Base-by-base conservation (phyloP, 2,329 filamentous ascomycete species). In the Fusarium aywerte region DNA sequence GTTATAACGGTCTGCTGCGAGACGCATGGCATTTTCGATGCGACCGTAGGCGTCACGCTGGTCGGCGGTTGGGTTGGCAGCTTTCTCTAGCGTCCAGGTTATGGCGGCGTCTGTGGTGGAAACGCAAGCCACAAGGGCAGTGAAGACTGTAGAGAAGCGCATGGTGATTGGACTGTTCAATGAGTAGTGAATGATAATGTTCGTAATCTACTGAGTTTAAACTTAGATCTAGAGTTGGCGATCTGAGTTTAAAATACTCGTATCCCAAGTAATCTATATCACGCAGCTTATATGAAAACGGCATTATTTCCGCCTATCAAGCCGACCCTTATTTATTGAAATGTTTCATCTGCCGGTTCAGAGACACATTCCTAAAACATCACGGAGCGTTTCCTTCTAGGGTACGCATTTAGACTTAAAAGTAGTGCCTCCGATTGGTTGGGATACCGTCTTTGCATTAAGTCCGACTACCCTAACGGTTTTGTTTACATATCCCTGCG, bases 1-100 rank as follows among this genome's bases (percentile, higher is more conserved):
- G 27, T 74, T 73, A 73, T 83, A 81, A 7, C 81, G 80, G 9
- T 76, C 76, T 1, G 76, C 79, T 7, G 82, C 82, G 1, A 75
- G 62, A 12, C 51, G 63, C 80, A 83, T 82, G 42, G 79, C 81
- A 1, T 69, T 55, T 35, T 81, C 78, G 69, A 83, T 84, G n/a
- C 74, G 74, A 3, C 63, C 38, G 69, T 83, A 83, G 33, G 82
- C 82, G 31, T 83, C 81, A 11, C 62, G 31, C 36, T 84, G 75
- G 71, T 84, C 82, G 0, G 74, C 49, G 0, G 79, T 76, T 0
- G 82, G 82, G 66, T 77, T 82, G n/a, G 74, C 29, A 2, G 73
- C 72, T 47, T 77, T 79, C 33, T 78, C 60, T 1, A 84, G 65
- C 0, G 73, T 69, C 77, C 76, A 84, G 39, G 70, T 80, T 29